These are phyloP conservation scores for Cenchrus fungigraminus DNA, from an alignment of 176 grass and related monocot genomes.

Conservation along the genomic window DNA sequence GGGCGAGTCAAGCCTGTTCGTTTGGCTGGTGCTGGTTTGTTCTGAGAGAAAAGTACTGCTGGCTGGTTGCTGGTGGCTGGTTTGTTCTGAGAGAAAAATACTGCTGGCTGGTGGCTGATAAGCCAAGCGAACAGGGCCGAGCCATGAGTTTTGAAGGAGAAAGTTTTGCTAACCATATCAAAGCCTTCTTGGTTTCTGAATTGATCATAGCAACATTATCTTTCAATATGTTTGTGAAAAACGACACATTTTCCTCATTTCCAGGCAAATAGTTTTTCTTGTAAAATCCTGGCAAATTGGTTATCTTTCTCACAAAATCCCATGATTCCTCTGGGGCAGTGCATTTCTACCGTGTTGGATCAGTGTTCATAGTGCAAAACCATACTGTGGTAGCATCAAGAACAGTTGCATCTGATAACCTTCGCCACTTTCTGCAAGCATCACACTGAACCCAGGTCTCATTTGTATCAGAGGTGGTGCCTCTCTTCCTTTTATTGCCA, in stretches of 20 bases:
- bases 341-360: conserved; percentile 67
- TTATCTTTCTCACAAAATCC: conserved; percentile 65
- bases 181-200: conserved; percentile 84
- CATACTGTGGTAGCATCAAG: conserved; percentile 68
- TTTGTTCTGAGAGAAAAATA: too few relatives aligned
- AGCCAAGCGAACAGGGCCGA: too few relatives aligned
- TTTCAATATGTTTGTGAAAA: conserved; percentile 81
- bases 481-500: conserved; percentile 60
- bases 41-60: too few relatives aligned
- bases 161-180: conserved; percentile 85
- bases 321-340: conserved; percentile 63
- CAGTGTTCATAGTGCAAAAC: conserved; percentile 97
- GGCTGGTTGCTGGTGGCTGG: too few relatives aligned
- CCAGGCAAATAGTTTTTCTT: conserved; percentile 64
- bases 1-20: conserved; percentile 70
- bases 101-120: too few relatives aligned
- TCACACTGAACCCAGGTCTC: conserved; percentile 97
- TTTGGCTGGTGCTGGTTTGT: too few relatives aligned
- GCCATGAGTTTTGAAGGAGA: conserved; percentile 61
- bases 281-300: conserved; percentile 90
- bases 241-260: conserved; percentile 76
- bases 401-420: conserved; percentile 52
- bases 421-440: conserved; percentile 93
- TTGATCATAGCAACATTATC: conserved; percentile 67
- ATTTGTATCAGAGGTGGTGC: conserved; percentile 41